Evolutionary conservation across 768 basidiomycete genomes (phyloP), one percentile per base, ranked within the genome.

Genomic region (Termitomyces eurrhizus): DNA sequence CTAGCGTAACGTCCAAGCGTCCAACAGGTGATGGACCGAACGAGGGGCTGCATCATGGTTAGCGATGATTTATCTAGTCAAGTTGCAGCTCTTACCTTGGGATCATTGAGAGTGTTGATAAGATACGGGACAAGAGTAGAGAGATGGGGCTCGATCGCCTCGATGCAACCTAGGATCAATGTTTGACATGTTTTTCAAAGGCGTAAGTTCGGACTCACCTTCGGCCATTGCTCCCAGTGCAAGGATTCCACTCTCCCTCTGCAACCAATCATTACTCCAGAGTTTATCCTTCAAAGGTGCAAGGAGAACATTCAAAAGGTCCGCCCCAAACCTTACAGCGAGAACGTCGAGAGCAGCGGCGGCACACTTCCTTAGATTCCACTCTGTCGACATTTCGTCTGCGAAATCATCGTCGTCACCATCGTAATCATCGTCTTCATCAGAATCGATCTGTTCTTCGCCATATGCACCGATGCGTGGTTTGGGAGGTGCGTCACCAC

Each of bases 21-120:
- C 97, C 97, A 99, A 73, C 97, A 99, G 16, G 95, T 94, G 68
- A 99, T 99, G 2, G 97, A 98, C 59, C 97, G 89, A 9, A 99
- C 93, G 44, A 98, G 89, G 21, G 97, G 96, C 93, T 96, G 71
- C 32, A 56, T 42, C 60, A 58, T 29, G 53, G 61, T 55, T 29
- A 62, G 58, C 64, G 37, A 39, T 48, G 44, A 48, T 59, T 56
- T 50, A 51, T 59, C 42, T 58, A 16, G 14, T 39, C n/a, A 55
- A 64, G 61, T 41, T 48, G 56, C 7, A 24, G 52, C 13, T 66
- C 76, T 60, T 68, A 92, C 95, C 86, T 98, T 98, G 42, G 92
- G 82, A 74, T 99, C 95, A 61, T 88, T 90, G 57, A 99, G 75
- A 24, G 90, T 92, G 64, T 87, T 89, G 70, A 98, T 90, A 62